Evolutionary conservation across 768 basidiomycete species (phyloP).

Genomic region (Lactarius psammicola): DNA sequence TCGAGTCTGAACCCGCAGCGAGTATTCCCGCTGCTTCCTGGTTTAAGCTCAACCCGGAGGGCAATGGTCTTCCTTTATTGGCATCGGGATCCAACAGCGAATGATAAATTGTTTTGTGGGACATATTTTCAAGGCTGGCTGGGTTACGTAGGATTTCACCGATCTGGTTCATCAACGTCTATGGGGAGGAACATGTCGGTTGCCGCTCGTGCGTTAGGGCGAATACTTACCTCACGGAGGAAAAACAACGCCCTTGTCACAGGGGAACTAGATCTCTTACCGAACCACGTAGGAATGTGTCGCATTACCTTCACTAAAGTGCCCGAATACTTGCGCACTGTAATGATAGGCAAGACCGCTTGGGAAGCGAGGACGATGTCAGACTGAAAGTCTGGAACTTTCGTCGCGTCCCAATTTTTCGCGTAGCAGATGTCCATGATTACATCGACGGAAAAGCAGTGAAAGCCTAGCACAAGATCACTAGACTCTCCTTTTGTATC

Average conservation of each 20-base stretch:
- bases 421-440: too few species aligned
- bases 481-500: conserved; percentile 4
- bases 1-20: neutral
- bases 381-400: neutral
- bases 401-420: neutral
- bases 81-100: neutral
- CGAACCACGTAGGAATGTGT: neutral
- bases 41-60: neutral
- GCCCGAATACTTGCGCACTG: neutral
- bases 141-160: neutral
- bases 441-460: neutral
- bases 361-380: neutral
- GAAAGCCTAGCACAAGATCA: neutral
- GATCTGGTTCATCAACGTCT: neutral
- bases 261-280: neutral
- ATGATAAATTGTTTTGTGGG: neutral
- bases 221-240: neutral
- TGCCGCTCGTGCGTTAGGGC: too few species aligned
- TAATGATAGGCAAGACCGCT: neutral
- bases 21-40: neutral
- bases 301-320: neutral
- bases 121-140: neutral
- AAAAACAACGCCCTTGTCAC: neutral
- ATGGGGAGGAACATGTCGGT: neutral
- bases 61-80: neutral